Conservation (phyloP, 1,139 yeast genomes). For the Yamadazyma buinensis region DNA sequence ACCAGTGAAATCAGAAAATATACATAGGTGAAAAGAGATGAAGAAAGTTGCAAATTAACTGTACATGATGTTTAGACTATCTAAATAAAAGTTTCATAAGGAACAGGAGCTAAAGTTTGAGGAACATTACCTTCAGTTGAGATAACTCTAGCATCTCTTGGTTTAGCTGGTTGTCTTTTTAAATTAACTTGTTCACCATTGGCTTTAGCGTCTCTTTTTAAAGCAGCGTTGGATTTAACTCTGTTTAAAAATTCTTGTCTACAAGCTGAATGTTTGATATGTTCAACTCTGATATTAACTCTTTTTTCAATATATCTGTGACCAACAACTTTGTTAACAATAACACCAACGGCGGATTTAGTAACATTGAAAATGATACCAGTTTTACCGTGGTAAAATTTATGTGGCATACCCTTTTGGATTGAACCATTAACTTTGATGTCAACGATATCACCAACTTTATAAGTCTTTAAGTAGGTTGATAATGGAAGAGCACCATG, state of each 20-base stretch:
- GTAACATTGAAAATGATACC: constrained; percentile 99
- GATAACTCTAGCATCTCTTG: constrained; percentile 89
- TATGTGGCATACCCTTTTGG: constrained; percentile 99
- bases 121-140: constrained; percentile 78
- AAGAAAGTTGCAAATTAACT: too few relatives aligned
- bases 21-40: background rate
- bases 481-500: constrained; percentile 95
- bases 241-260: constrained; percentile 98
- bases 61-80: constrained; percentile 4
- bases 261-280: constrained; percentile 99
- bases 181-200: constrained; percentile 87
- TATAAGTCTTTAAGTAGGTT: constrained; percentile 96
- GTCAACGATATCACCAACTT: constrained; percentile 99
- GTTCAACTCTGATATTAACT: constrained; percentile 97
- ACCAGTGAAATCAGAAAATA: too few relatives aligned
- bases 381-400: constrained; percentile 99
- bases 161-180: constrained; percentile 98
- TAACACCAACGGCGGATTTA: constrained; percentile 97
- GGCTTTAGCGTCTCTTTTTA: constrained; percentile 92
- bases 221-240: constrained; percentile 94
- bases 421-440: constrained; percentile 99
- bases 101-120: constrained; percentile 97
- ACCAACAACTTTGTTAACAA: constrained; percentile 97
- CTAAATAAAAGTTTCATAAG: constrained; percentile 98
- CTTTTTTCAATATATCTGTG: constrained; percentile 99